Base-by-base conservation (phyloP, 768 basidiomycete species). In the Pleurotus sapidus region DNA sequence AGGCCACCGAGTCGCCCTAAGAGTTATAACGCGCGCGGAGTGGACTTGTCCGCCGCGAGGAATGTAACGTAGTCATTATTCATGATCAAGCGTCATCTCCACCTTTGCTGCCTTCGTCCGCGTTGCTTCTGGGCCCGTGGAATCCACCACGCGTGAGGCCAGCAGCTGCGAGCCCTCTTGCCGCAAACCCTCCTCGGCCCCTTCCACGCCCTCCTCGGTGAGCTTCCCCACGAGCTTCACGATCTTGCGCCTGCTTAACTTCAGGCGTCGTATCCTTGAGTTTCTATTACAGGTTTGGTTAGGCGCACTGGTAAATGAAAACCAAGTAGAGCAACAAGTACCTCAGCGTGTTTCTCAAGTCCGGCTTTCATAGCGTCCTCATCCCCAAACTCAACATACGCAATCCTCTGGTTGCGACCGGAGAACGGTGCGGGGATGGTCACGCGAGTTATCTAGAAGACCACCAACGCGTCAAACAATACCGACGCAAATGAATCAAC, bases 331-430 rank as follows among this genome's bases (percentile, higher is more conserved):
- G 15, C 20, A 71, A 80, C 57, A 60, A 93, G 30, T 34, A 34
- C 93, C 70, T 86, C 85, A 23, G 79, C 81, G 61, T 91, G 88
- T 64, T 86, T 89, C 57, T 83, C 86, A 18, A 95, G 72, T 0
- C 88, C 94, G 17, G 77, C 81, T 63, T 84, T 90, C 90, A 95
- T 91, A 8, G 86, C 77, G 46, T 89, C 90, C 64, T 95, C 93
- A 63, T 92, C 90, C 3, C 84, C 88, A 70, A 96, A 97, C 66
- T 96, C 95, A 53, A 97, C 84, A 66, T 93, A 97, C 1, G 86
- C 91, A 57, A 93, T 76, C 61, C 79, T 84, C 55, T 72, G 73
- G 25, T 77, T 71, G 46, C 86, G 82, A 8, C 82, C 81, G 3
- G 71, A 63, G 62, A 71, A 77, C 11, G 68, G 57, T 61, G 71